Evolutionary conservation across 1,284 basidiomycete species (phyloP), one percentile per base, ranked within the genome.

Genomic region (Malassezia cuniculi): DNA sequence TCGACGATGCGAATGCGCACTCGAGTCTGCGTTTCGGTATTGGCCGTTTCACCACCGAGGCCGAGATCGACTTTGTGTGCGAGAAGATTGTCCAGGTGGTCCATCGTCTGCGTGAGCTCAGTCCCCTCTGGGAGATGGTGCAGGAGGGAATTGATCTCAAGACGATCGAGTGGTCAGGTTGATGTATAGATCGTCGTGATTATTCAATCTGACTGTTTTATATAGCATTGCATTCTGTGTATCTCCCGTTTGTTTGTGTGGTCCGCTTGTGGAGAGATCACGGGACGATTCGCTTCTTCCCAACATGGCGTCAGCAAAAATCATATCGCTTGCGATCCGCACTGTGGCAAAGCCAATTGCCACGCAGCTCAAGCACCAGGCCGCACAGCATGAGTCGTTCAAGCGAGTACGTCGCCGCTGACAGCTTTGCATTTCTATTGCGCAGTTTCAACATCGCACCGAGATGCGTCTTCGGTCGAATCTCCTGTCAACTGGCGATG

Each of bases 1-100:
- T 50, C 72, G 84, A 87, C 20, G 93, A 99, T 69, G 93, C 95
- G 63, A 94, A 95, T 82, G 93, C 93, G 0, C 93, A 99, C 69
- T 95, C 89, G 9, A 93, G 86, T 12, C 75, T 99, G 37, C 81
- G 93, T 28, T 99, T 99, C 70, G 93, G 93, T 37, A 84, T 99
- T 52, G 93, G 93, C 25, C 79, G 93, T 20, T 99, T 99, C 71
- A 97, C 93, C 5, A 99, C 93, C 3, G 86, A 94, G 68, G 84
- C 81, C 12, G 93, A 99, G 71, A 76, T 99, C 43, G 93, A 99
- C 69, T 87, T 85, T 57, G 90, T 97, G 20, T 76, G 87, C 22
- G 76, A 79, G 55, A 83, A 87, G 67, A 89, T 97, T 38, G 78
- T 90, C 24, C 73, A 75, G 25, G 85, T 85, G 8, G 93, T 97